Conservation (phyloP, 495 filamentous ascomycete genomes). For the Talaromyces ruber region DNA sequence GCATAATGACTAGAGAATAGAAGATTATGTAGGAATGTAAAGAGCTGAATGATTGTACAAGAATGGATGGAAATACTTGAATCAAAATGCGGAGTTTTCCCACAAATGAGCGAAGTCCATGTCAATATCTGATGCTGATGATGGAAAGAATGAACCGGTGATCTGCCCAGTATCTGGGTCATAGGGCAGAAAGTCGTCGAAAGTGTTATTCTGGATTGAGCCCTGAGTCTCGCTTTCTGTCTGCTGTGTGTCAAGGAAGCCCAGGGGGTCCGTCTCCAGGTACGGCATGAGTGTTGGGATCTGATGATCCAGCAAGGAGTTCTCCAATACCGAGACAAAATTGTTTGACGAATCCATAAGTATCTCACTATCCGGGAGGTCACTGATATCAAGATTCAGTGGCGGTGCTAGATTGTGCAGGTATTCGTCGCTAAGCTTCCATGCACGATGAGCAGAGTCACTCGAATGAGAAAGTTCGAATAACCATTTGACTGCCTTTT, state of each 20-base stretch:
- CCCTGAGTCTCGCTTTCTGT: background rate
- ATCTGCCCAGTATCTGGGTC: slow-evolving; percentile 33
- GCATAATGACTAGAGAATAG: background rate
- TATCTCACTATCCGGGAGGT: slow-evolving; percentile 18
- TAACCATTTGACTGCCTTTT: slow-evolving; percentile 48
- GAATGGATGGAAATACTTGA: background rate
- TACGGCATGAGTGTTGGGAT: slow-evolving; percentile 1
- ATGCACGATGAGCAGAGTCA: slow-evolving; percentile 39
- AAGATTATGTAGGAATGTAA: background rate
- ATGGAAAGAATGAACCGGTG: slow-evolving; percentile 32
- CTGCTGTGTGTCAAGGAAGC: slow-evolving; percentile 5
- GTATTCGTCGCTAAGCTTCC: slow-evolving; percentile 40
- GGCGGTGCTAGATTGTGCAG: slow-evolving; percentile 35
- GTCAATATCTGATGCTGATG: slow-evolving; percentile 17
- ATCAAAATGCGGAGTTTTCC: slow-evolving; percentile 16
- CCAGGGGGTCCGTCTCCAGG: background rate
- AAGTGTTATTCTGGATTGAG: slow-evolving; percentile 9
- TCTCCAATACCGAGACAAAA: slow-evolving; percentile 7
- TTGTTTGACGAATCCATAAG: slow-evolving; percentile 6
- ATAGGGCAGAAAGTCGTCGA: slow-evolving; percentile 30
- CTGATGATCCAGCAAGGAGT: slow-evolving; percentile 20
- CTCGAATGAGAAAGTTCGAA: slow-evolving; percentile 35
- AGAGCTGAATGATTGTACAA: background rate
- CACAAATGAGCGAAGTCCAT: slow-evolving; percentile 27
- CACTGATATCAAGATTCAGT: slow-evolving; percentile 18